Evolutionary conservation across 805 yeast genomes (phyloP), one percentile per base, ranked within the genome.

Genomic region (Metschnikowia matae): DNA sequence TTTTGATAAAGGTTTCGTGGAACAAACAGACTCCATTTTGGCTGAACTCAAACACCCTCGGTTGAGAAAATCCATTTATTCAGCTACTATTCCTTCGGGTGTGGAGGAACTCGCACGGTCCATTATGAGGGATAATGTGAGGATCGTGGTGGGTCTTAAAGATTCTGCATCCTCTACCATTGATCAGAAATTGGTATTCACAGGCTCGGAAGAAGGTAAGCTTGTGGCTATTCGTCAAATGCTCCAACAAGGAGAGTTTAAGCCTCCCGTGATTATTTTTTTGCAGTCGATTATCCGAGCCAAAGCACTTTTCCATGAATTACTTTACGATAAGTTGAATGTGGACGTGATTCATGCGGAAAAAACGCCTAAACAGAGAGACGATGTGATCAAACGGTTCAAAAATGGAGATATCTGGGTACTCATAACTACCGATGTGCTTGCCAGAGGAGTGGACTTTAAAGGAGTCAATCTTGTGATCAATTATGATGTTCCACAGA

Each of bases 331-430:
- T 67, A 88, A 84, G 58, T 70, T 94, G 55, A 92, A 90, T 60
- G 97, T 94, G 40, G 99, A 92, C 64, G 97, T 89, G 15, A 90
- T 94, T 44, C 98, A 94, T 64, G 94, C 97, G 0, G 98, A 94
- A 60, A 83, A 95, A 67, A 87, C 97, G 0, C 89, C 85, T 48
- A 77, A 80, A 32, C 98, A 94, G 70, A 81, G 99, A 71, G 89
- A 88, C 52, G 83, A 81, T 38, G 87, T 87, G 17, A 87, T 94
- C 54, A 87, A 87, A 62, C 75, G 87, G 57, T 94, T 94, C 72
- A 88, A 83, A 66, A 79, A 78, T 49, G 99, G 99, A 26, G 95
- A 92, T 31, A 76, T 91, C 31, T 94, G 99, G 99, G 96, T 94
- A 42, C 76, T 94, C 55, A 92, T 94, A 48, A 90, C 97, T 66